Evolutionary conservation across 1,284 basidiomycete species (phyloP), one percentile per base, ranked within the genome.

Genomic region (Malassezia pachydermatis): DNA sequence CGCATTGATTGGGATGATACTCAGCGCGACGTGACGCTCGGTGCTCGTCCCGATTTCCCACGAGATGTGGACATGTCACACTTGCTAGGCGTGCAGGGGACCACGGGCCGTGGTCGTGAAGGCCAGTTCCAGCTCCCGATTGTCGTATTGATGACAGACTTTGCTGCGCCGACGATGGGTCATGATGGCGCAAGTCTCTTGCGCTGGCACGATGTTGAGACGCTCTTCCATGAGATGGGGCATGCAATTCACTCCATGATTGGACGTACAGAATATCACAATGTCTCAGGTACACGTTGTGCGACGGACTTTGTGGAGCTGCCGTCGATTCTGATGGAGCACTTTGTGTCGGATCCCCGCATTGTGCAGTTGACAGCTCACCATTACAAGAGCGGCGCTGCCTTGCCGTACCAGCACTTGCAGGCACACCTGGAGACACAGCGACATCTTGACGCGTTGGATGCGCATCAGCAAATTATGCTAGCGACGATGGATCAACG

Each of bases 181-280:
- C 74, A 76, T 27, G 83, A 81, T 20, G 75, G 77, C 23, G 74
- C 76, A 27, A 83, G 85, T 0, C 75, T 84, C 33, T 74, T 98
- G 22, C 82, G 84, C 50, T 98, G 92, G 90, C 83, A 86, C 63
- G 89, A 98, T 64, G 86, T 96, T 8, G 78, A 86, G 70, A 98
- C 92, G 1, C 76, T 98, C 17, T 95, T 94, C 74, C 92, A 98
- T 66, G 92, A 98, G 74, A 96, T 98, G 90, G 92, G 92, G 0
- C 92, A 98, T 73, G 92, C 94, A 2, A 88, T 98, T 79, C 92
- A 98, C 70, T 98, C 92, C 1, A 98, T 98, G 94, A 84, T 98
- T 53, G 94, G 92, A 17, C 79, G 87, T 30, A 98, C 90, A 5
- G 88, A 92, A 63, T 96, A 92, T 70, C 92, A 96, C 74, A 96